Base-by-base conservation (phyloP, 257 asterid species). In the Nemophila menziesii region DNA sequence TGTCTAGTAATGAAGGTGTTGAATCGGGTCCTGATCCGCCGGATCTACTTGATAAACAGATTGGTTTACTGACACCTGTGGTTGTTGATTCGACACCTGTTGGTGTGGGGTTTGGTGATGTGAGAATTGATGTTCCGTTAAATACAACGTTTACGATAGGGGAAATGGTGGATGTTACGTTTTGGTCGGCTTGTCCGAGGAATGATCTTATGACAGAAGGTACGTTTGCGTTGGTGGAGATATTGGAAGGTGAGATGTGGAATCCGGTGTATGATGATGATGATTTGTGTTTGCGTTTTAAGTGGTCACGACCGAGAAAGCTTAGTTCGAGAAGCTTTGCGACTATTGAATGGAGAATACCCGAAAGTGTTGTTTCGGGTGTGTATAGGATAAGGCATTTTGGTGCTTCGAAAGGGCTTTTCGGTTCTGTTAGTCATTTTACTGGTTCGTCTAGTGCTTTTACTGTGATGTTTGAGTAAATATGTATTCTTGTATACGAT, bases 171-270 rank as follows among this genome's bases (percentile, higher is more conserved):
- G 65, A 83, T 0, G 97, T 78, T 11, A 62, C 61, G 55, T 89
- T 89, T 69, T 74, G 72, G 82, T 80, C 97, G 4, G 95, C 92
- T 0, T 83, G 93, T 50, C 97, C 92, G 4, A 65, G 97, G 44
- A 89, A 89, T 14, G 97, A 89, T 62, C 93, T 84, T 55, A 73
- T 83, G 93, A 89, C 97, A 1, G 95, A 84, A 65, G 97, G 95
- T 46, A 89, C 97, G 17, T 89, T 89, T 46, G 70, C 97, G 2
- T 80, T 89, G 21, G 97, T 89, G 15, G 95, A 89, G 73, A 68
- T 73, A 37, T 79, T 78, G 44, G 66, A 61, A 46, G 90, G 72
- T 29, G 57, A 67, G 58, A 10, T 72, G 0, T 89, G 95, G 97
- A 66, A 51, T 49, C 95, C 95, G 4, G 92, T 66, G 19, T 83